phyloP scores from a whole-genome alignment of 129 eudicot species.

The Lonicera japonica region DNA sequence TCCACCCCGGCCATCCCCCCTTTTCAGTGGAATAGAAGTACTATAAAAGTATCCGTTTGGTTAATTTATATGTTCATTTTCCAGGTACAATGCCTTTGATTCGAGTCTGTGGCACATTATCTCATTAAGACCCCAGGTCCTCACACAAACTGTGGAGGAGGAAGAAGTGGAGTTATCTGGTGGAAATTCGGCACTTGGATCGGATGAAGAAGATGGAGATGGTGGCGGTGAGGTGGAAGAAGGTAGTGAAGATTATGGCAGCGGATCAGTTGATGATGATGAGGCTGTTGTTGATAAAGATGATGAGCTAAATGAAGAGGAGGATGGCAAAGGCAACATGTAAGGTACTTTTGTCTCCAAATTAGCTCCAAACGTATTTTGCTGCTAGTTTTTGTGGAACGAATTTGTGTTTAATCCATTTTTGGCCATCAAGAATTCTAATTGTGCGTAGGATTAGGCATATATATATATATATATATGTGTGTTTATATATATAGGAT shows the following conservation, averaged over 20 bases:
- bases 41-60: too few species aligned
- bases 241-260: slow-evolving; percentile 11
- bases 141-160: slow-evolving; percentile 17
- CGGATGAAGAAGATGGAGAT: slow-evolving; percentile 19
- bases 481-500: too few species aligned
- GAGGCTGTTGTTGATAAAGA: neutral
- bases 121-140: slow-evolving; percentile 46
- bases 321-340: neutral
- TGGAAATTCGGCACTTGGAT: slow-evolving; percentile 6
- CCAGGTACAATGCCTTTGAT: slow-evolving; percentile 41
- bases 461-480: too few species aligned
- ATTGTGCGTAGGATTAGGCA: neutral
- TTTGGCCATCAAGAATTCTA: neutral
- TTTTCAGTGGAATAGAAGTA: neutral
- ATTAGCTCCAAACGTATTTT: neutral
- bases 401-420: neutral
- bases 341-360: neutral
- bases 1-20: too few species aligned
- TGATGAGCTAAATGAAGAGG: neutral
- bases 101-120: slow-evolving; percentile 79
- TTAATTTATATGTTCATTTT: slow-evolving; percentile 6
- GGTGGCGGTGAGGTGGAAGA: slow-evolving; percentile 19
- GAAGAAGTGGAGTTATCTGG: slow-evolving; percentile 2
- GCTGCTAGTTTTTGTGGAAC: neutral
- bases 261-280: neutral